Conservation (phyloP, 2,329 filamentous ascomycete species). For the Penicillium sp. region DNA sequence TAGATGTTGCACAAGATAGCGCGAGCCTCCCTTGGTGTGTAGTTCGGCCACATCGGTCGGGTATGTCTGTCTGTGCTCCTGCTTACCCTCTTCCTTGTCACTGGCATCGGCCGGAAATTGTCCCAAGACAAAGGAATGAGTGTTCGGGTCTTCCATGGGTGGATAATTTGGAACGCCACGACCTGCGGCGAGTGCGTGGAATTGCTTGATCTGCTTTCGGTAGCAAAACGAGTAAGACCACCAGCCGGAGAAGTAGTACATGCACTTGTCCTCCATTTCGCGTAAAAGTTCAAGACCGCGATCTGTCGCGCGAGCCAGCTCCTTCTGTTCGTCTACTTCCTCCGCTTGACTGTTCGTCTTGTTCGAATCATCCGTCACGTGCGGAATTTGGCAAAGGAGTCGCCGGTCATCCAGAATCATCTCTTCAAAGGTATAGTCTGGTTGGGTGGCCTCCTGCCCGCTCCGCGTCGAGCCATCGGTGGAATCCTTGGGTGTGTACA, state of each 20-base stretch:
- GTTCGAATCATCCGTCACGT: conserved; percentile 63
- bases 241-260: conserved; percentile 85
- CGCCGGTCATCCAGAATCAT: conserved; percentile 68
- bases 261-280: conserved; percentile 73
- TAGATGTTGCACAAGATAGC: conserved; percentile 81
- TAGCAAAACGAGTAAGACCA: conserved; percentile 97
- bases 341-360: conserved; percentile 57
- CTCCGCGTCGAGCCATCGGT: conserved; percentile 59
- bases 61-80: conserved; percentile 24
- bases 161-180: conserved; percentile 66
- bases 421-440: conserved; percentile 60
- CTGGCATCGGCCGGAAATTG: conserved; percentile 43
- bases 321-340: conserved; percentile 72
- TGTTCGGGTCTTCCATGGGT: conserved; percentile 72
- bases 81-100: conserved; percentile 32
- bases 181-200: conserved; percentile 74
- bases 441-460: conserved; percentile 4
- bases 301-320: conserved; percentile 71
- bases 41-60: conserved; percentile 58
- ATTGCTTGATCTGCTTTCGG: conserved; percentile 81
- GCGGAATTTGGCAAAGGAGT: conserved; percentile 83
- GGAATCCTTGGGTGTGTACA: conserved; percentile 20
- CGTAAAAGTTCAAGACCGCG: conserved; percentile 77
- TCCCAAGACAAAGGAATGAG: conserved; percentile 75
- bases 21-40: conserved; percentile 76